phyloP scores from a whole-genome alignment of 495 filamentous ascomycete genomes.

The Pseudoneurospora amorphoporcata region DNA sequence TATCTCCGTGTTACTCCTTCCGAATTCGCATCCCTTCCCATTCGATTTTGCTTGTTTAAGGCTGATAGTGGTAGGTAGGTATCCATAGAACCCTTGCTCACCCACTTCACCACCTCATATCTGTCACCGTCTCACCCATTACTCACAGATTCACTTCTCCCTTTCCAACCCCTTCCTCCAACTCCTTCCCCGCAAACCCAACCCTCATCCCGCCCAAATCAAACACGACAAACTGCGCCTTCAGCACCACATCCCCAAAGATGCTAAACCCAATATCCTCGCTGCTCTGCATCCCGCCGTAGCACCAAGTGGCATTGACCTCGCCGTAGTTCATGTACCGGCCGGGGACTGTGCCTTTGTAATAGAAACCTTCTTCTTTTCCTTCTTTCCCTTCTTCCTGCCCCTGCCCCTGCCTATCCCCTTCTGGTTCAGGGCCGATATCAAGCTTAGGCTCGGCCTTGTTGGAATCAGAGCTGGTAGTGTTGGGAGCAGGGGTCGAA shows the following conservation, averaged over 20 bases:
- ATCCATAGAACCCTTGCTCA: too few species aligned
- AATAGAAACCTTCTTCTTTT: conserved; percentile 30
- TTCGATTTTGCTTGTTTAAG: too few species aligned
- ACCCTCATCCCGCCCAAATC: conserved; percentile 36
- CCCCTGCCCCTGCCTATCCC: not conserved
- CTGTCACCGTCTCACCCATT: not conserved
- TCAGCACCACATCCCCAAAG: conserved; percentile 66
- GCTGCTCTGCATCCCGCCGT: conserved; percentile 53
- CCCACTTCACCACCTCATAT: too few species aligned
- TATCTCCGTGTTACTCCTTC: too few species aligned
- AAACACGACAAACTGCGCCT: conserved; percentile 64
- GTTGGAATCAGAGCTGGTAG: not conserved
- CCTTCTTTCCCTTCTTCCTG: conserved; percentile 30
- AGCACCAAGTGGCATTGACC: conserved; percentile 35
- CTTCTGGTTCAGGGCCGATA: not conserved
- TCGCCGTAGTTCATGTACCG: conserved; percentile 43
- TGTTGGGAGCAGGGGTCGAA: too few species aligned
- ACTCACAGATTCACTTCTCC: not conserved
- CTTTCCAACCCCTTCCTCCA: not conserved
- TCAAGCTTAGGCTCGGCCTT: not conserved
- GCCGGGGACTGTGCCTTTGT: conserved; percentile 11
- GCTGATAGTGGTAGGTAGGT: too few species aligned
- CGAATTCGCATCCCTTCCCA: too few species aligned
- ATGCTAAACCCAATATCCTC: conserved; percentile 53
- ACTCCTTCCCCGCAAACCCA: conserved; percentile 43